Percentiles rank a stretch among this genome's conserved stretches.
Evolutionary conservation across 176 grass and related monocot genomes (phyloP).

Genomic region (Oryza glaberrima): DNA sequence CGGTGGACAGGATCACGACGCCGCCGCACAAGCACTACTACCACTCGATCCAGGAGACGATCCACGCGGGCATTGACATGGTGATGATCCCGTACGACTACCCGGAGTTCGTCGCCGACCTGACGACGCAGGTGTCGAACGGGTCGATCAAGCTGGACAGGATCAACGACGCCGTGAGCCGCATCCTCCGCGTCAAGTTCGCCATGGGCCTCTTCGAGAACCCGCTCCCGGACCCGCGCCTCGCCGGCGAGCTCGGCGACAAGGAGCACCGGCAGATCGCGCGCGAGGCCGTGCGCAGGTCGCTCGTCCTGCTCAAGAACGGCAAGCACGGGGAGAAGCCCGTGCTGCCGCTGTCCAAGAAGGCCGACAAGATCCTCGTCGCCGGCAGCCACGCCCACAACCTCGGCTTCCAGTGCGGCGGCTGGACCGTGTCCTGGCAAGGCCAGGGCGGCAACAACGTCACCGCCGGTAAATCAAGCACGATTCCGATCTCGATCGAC

Average conservation of each 20-base stretch:
- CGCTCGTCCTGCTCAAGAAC: slow-evolving; percentile 85
- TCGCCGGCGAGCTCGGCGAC: slow-evolving; percentile 56
- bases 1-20: slow-evolving; percentile 61
- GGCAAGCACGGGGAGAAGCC: slow-evolving; percentile 42
- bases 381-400: slow-evolving; percentile 75
- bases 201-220: slow-evolving; percentile 87
- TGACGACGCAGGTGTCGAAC: slow-evolving; percentile 41
- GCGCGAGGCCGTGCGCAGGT: slow-evolving; percentile 77
- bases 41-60: slow-evolving; percentile 66
- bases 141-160: slow-evolving; percentile 61
- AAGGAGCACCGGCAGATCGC: slow-evolving; percentile 66
- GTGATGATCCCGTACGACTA: slow-evolving; percentile 87
- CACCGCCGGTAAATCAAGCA: slow-evolving; percentile 47
- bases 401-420: slow-evolving; percentile 78
- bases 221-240: slow-evolving; percentile 59
- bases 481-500: not conserved
- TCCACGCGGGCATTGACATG: slow-evolving; percentile 87
- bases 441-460: slow-evolving; percentile 64
- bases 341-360: slow-evolving; percentile 67
- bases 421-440: slow-evolving; percentile 78
- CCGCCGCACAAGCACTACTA: slow-evolving; percentile 70
- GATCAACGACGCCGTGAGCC: slow-evolving; percentile 68
- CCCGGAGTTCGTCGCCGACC: slow-evolving; percentile 58
- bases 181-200: slow-evolving; percentile 93
- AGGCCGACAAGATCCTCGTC: slow-evolving; percentile 67